Evolutionary conservation across 805 yeast genomes (phyloP).

Genomic region (Candida suzukii): DNA sequence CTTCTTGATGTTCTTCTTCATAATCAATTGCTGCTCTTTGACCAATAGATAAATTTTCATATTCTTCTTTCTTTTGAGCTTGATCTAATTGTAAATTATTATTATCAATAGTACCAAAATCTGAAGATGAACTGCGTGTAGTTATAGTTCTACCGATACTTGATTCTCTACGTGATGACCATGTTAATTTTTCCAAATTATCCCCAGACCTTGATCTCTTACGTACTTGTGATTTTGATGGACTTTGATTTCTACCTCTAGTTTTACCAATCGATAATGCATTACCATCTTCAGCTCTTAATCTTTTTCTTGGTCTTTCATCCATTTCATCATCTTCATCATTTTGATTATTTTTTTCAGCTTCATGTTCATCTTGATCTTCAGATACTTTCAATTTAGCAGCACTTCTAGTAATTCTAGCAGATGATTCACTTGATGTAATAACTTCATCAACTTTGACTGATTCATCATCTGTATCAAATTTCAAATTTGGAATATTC

Average conservation of each 20-base stretch:
- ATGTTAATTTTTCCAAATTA: conserved; percentile 1
- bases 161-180: neutral
- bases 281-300: neutral
- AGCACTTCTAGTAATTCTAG: neutral
- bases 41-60: neutral
- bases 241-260: neutral
- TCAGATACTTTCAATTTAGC: too few species aligned
- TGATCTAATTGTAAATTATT: neutral
- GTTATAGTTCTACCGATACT: neutral
- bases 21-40: too few species aligned
- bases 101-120: neutral
- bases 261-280: neutral
- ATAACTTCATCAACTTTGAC: conserved; percentile 1
- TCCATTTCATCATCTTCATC: neutral
- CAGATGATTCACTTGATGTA: neutral
- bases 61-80: neutral
- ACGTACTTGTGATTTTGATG: conserved; percentile 1
- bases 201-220: neutral
- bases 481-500: neutral
- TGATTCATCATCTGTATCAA: neutral
- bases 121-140: conserved; percentile 1
- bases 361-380: too few species aligned
- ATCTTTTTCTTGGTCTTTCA: neutral
- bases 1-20: too few species aligned
- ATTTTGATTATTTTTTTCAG: too few species aligned